phyloP scores from a whole-genome alignment of 345 rosid species.

The Moricandia arvensis region DNA sequence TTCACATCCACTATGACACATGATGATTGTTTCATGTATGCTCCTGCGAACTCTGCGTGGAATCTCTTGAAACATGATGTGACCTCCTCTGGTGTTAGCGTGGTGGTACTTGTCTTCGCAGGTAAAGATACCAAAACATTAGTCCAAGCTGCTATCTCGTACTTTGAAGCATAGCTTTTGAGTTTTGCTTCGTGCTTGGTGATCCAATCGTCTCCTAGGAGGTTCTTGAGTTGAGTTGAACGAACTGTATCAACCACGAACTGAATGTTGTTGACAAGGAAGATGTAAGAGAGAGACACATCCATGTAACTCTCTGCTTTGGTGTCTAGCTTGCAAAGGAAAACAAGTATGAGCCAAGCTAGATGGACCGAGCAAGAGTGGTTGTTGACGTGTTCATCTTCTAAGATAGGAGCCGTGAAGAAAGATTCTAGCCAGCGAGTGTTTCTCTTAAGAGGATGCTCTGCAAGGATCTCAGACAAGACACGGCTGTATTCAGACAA shows the following conservation, averaged over 20 bases:
- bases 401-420: slow-evolving; percentile 43
- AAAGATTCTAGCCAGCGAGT: slow-evolving; percentile 52
- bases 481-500: slow-evolving; percentile 51
- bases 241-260: slow-evolving; percentile 52
- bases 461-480: slow-evolving; percentile 54
- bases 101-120: slow-evolving; percentile 9
- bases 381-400: slow-evolving; percentile 34
- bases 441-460: slow-evolving; percentile 40
- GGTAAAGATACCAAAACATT: slow-evolving; percentile 54
- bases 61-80: slow-evolving; percentile 55
- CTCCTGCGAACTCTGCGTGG: slow-evolving; percentile 59
- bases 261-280: slow-evolving; percentile 68
- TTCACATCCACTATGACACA: slow-evolving; percentile 52
- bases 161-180: slow-evolving; percentile 50
- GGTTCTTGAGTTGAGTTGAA: slow-evolving; percentile 44
- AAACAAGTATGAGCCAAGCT: slow-evolving; percentile 69
- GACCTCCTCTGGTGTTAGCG: slow-evolving; percentile 39
- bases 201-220: slow-evolving; percentile 77
- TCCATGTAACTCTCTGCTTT: slow-evolving; percentile 64
- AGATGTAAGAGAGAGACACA: slow-evolving; percentile 61
- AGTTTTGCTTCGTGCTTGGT: slow-evolving; percentile 49
- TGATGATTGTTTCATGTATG: slow-evolving; percentile 53
- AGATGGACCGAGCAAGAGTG: slow-evolving; percentile 44
- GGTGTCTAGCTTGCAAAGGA: slow-evolving; percentile 73
- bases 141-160: slow-evolving; percentile 65